These are phyloP conservation scores for Penicillium sp. DNA, from an alignment of 2,329 filamentous ascomycete genomes.

Conservation along the genomic window DNA sequence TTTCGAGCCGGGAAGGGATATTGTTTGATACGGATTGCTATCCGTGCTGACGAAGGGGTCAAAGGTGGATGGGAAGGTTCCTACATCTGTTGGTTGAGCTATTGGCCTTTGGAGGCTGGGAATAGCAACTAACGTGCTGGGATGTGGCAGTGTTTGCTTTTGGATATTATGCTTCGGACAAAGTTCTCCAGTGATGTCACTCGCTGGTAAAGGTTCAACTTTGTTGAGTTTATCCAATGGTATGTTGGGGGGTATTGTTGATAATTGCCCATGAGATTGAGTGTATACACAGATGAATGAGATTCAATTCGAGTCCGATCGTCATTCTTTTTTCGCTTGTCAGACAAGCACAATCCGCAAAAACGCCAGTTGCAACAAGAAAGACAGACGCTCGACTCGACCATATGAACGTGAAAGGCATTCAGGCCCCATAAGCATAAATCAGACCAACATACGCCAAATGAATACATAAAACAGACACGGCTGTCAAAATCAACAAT, in stretches of 20 bases:
- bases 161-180: constrained; percentile 20
- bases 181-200: constrained; percentile 15
- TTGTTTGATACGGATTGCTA: constrained; percentile 17
- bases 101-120: constrained; percentile 7
- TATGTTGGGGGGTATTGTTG: constrained; percentile 2
- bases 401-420: neutral
- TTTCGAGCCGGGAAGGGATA: constrained; percentile 13
- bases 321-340: neutral
- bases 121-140: no score
- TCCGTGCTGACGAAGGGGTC: constrained; percentile 13
- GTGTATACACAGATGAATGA: neutral
- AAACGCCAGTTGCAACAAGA: constrained; percentile 3
- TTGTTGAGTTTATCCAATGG: constrained; percentile 13
- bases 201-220: constrained; percentile 16
- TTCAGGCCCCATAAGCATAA: constrained; percentile 1
- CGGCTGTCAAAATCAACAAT: neutral
- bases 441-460: constrained; percentile 4
- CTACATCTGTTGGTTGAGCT: constrained; percentile 20
- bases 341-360: neutral
- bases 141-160: constrained; percentile 4
- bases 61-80: constrained; percentile 15
- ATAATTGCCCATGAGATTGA: no score
- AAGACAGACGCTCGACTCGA: neutral
- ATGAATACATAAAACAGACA: neutral
- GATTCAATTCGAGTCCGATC: neutral